Evolutionary conservation across 179 eudicot species (phyloP), one percentile per base, ranked within the genome.

Genomic region (Corrigiola litoralis): DNA sequence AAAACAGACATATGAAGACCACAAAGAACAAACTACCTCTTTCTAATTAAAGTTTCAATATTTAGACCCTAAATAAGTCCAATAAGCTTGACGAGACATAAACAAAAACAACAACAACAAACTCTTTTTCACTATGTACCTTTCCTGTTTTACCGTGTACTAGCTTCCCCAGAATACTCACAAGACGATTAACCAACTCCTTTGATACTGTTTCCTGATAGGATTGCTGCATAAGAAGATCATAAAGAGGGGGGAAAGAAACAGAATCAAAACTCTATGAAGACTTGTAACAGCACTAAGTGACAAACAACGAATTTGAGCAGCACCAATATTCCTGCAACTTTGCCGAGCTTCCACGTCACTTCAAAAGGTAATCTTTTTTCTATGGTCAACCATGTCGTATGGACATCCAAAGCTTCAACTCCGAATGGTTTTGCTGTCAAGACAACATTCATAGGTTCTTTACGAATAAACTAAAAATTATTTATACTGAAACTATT

Each of bases 341-440:
- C 63, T 44, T 45, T 27, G 23, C 44, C 42, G 12, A 67, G 63
- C n/a, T 67, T 67, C 42, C 27, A 37, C 41, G 14, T 29, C n/a
- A 67, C 71, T 42, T 67, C 63, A 55, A 18, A 32, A 67, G 71
- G 71, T 37, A 67, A 4, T 32, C 38, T 41, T 16, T 54, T 67
- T 55, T 44, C 44, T 21, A 67, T 67, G 5, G 54, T 33, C 18
- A 56, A 33, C 50, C 62, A 54, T 6, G 63, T 32, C 18, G 32
- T 16, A 27, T 55, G 36, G 41, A 62, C 61, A 66, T 54, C 63
- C 20, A 37, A 56, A 56, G 42, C 44, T 56, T 67, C 71, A 67
- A 56, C 11, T 16, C 21, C 21, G 45, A 44, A 44, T 42, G 63
- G 31, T 27, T 46, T 55, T 55, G 63, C 71, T 67, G 70, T 23